phyloP scores from a whole-genome alignment of 352 stramenopile genomes.

The Pythium folliculosum region DNA sequence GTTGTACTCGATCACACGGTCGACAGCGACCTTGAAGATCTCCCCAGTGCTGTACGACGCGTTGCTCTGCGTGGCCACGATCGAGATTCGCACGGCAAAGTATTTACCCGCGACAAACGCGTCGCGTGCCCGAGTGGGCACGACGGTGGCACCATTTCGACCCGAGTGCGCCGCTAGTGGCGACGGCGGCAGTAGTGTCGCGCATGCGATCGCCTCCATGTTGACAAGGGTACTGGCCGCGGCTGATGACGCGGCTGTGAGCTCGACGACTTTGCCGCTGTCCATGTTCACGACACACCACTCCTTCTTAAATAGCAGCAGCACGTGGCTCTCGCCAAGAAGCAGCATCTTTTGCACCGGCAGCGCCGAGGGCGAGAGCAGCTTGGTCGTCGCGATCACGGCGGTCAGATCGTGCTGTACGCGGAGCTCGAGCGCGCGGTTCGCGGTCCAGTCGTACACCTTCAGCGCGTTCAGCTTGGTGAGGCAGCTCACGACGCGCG shows the following conservation, averaged over 20 bases:
- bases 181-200: conserved; percentile 43
- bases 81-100: conserved; percentile 47
- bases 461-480: conserved; percentile 67
- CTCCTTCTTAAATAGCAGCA: conserved; percentile 63
- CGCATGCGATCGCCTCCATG: conserved; percentile 38
- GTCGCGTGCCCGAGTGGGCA: conserved; percentile 25
- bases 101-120: conserved; percentile 66
- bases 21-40: conserved; percentile 45
- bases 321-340: conserved; percentile 66
- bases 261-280: conserved; percentile 49
- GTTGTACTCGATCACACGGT: conserved; percentile 54
- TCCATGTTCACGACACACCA: conserved; percentile 70
- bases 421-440: conserved; percentile 49
- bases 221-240: conserved; percentile 27
- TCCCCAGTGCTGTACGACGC: conserved; percentile 21
- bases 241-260: conserved; percentile 20
- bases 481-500: conserved; percentile 50
- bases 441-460: conserved; percentile 77
- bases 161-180: conserved; percentile 33
- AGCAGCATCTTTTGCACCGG: conserved; percentile 60
- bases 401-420: conserved; percentile 58
- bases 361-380: conserved; percentile 24
- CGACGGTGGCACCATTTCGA: conserved; percentile 13
- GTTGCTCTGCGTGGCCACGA: conserved; percentile 30
- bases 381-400: conserved; percentile 21